Base-by-base conservation (phyloP, 2,329 filamentous ascomycete genomes). In the Fusarium cicatricum region DNA sequence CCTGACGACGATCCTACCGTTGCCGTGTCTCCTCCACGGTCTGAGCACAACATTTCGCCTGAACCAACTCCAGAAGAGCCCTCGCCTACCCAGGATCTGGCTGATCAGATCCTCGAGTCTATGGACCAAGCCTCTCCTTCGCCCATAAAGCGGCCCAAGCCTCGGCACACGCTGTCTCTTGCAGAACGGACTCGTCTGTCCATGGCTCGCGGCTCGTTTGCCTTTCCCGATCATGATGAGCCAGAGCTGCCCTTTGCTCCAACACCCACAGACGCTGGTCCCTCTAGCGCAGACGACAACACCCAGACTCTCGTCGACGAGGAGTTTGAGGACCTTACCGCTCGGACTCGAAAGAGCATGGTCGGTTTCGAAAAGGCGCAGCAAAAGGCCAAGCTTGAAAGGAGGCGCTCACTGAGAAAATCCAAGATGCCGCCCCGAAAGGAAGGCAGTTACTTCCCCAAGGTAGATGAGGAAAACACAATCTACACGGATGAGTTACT, bases 161-260 rank as follows among this genome's bases (percentile, higher is more conserved):
- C 77, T 0, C 79, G 84, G 0, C 84, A 85, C 44, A 82, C 80
- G 0, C 74, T 89, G 9, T 87, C 88, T 0, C 81, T 95, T 1
- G 83, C 89, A 4, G 92, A 96, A 69, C 88, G 92, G 41, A 96
- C 93, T 1, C 86, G 90, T 15, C 81, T 92, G 48, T 92, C 91
- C 15, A 94, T 97, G 87, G 85, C 88, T 1, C 80, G 86, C 3
- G 78, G 84, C 40, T 82, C 85, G 2, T 70, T 69, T 12, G 64
- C 67, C 2, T 72, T 72, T 33, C 62, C 71, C 1, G 67, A 75
- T 2, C 69, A 70, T 3, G 69, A 74, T 6, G 72, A 73, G 26
- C 52, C 66, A 1, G 69, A 71, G 19, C 58, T 64, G n/a, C 58
- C 59, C 5, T 54, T 57, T 19, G 48, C 46, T 9, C 62, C 62